Conservation (phyloP, 306 rosid genomes). For the Clitoria ternatea region DNA sequence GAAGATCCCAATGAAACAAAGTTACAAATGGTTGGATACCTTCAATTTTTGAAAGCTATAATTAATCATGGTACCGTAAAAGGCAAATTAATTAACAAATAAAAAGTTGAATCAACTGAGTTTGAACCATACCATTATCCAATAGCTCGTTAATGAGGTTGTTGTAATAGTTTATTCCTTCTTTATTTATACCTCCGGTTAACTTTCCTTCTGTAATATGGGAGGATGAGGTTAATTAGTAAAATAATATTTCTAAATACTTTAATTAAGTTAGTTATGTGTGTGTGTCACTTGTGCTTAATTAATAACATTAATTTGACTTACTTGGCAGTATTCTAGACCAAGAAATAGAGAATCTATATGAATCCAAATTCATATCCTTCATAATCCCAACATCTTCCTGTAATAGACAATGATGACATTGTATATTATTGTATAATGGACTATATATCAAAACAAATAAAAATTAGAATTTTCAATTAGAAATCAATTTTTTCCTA, state of each 20-base stretch:
- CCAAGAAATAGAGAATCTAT: slow-evolving; percentile 73
- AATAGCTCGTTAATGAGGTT: slow-evolving; percentile 51
- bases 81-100: background rate
- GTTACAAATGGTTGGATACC: slow-evolving; percentile 54
- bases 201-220: slow-evolving; percentile 54
- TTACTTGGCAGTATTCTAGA: slow-evolving; percentile 66
- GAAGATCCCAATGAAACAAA: slow-evolving; percentile 64
- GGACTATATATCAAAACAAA: background rate
- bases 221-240: no score
- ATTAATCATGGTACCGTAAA: background rate
- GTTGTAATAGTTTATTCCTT: slow-evolving; percentile 55
- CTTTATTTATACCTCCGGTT: slow-evolving; percentile 51
- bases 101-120: background rate
- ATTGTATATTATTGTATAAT: background rate
- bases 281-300: no score
- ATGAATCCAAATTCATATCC: slow-evolving; percentile 53
- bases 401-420: slow-evolving; percentile 1
- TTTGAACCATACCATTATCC: slow-evolving; percentile 34
- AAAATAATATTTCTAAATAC: no score
- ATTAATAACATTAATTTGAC: no score
- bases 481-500: no score
- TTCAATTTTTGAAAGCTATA: no score
- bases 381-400: slow-evolving; percentile 62
- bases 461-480: background rate
- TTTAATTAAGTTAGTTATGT: no score